A percentile compares a stretch with the other conserved stretches of the same genome.
phyloP scores from a whole-genome alignment of 208 protist genomes.

The Zelonia costaricensis region DNA sequence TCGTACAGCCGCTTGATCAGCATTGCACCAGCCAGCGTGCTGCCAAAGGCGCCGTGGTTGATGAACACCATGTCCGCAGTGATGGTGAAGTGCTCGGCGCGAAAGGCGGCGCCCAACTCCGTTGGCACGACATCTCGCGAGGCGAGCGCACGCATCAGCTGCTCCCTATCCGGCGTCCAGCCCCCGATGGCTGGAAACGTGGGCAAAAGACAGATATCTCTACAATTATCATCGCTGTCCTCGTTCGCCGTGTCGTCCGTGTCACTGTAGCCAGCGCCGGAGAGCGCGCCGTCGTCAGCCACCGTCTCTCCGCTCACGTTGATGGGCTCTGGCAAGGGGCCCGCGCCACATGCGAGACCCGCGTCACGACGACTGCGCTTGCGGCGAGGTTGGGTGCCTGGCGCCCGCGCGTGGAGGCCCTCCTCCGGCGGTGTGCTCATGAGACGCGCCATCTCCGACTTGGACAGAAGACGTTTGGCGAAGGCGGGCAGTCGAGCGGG shows the following conservation, averaged over 20 bases:
- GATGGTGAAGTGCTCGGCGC: slow-evolving; percentile 69
- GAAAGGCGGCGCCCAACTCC: slow-evolving; percentile 52
- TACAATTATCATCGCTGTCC: slow-evolving; percentile 1
- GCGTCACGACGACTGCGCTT: slow-evolving; percentile 14
- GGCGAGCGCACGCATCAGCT: slow-evolving; percentile 1
- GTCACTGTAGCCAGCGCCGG: slow-evolving; percentile 7
- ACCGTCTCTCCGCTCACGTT: slow-evolving; percentile 5
- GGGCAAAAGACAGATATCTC: background rate
- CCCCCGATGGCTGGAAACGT: background rate
- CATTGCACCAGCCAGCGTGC: slow-evolving; percentile 59
- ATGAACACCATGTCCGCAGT: slow-evolving; percentile 79
- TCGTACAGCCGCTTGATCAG: slow-evolving; percentile 83
- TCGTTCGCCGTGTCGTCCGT: background rate
- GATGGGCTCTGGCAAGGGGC: slow-evolving; percentile 4
- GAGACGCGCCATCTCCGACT: slow-evolving; percentile 30
- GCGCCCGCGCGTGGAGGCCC: background rate
- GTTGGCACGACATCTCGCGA: slow-evolving; percentile 8
- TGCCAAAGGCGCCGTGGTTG: slow-evolving; percentile 94
- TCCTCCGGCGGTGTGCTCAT: background rate
- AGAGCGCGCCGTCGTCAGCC: background rate
- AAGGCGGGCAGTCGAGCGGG: slow-evolving; percentile 49
- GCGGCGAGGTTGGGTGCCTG: background rate
- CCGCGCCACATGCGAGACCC: slow-evolving; percentile 1
- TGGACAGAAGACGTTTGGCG: slow-evolving; percentile 45
- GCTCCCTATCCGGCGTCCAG: slow-evolving; percentile 8